Evolutionary conservation across 139 green algal genomes (phyloP).

Genomic region (Coccomyxa sp.): DNA sequence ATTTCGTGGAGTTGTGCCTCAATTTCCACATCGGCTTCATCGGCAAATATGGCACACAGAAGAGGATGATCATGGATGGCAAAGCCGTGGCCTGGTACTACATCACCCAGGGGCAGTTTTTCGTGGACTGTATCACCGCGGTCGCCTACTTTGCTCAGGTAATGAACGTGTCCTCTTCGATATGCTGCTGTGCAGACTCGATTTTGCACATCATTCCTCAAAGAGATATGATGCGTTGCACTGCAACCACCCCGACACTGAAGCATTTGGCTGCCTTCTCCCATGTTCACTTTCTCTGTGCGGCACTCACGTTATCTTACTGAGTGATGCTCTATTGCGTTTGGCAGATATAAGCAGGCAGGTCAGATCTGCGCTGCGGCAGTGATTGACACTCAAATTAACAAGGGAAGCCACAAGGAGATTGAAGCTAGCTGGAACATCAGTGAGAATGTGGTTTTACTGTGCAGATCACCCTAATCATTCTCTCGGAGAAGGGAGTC

Average conservation of each 20-base stretch:
- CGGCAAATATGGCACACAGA: not conserved
- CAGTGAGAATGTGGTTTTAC: not conserved
- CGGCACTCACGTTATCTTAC: not conserved
- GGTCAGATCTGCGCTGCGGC: not conserved
- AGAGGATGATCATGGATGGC: conserved; percentile 1
- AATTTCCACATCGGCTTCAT: conserved; percentile 7
- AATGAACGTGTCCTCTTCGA: not conserved
- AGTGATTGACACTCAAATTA: too few relatives aligned
- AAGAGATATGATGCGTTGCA: not conserved
- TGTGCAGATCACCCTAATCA: not conserved
- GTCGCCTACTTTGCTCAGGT: not conserved
- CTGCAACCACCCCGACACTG: not conserved
- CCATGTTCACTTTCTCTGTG: too few relatives aligned
- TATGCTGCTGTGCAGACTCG: not conserved
- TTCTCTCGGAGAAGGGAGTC: not conserved
- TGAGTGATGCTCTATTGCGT: not conserved
- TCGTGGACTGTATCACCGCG: not conserved
- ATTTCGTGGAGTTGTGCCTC: not conserved
- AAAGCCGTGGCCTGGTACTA: conserved; percentile 5
- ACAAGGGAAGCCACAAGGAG: too few relatives aligned
- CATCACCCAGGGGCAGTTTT: not conserved
- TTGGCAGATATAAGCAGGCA: not conserved
- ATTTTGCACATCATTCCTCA: not conserved
- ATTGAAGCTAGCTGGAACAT: too few relatives aligned
- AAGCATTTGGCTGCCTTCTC: not conserved